Evolutionary conservation across 768 basidiomycete genomes (phyloP), one percentile per base, ranked within the genome.

Genomic region (Suillus clintonianus): DNA sequence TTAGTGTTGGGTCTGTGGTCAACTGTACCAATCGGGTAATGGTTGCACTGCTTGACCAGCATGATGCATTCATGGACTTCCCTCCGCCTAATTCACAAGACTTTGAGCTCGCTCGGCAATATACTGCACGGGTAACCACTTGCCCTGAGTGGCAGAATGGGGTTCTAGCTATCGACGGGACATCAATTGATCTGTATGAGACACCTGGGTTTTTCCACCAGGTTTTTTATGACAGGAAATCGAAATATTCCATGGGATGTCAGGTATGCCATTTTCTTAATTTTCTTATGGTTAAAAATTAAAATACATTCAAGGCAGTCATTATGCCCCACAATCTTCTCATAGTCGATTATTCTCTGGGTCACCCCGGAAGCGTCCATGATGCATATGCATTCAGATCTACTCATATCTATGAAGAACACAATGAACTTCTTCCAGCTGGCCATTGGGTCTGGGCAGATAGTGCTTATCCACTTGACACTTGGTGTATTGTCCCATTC

Each of bases 141-240:
- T 36, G 34, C 34, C 30, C 58, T 34, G 64, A 69, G 13, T 83
- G 80, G 80, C 55, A 72, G 1, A 37, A 76, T 59, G 77, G 80
- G 0, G 80, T 74, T 71, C 74, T 73, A 45, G 62, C 77, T 39
- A 76, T 77, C 36, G 79, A 82, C 68, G 80, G 81, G 2, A 80
- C 79, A 7, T 32, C 51, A 0, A 34, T 68, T 17, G 62, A 68
- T 5, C 19, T 66, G 1, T 74, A 68, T 60, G 14, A 59, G 19
- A 68, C 66, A 19, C 61, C 53, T 0, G 6, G 43, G 5, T n/a
- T 41, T 1, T 64, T 62, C 36, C 34, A 53, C 3, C 47, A 68
- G 0, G 61, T 30, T 4, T 66, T 64, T 45, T 64, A 65, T 64
- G 68, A 73, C 32, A 60, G 65, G 41, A 67, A 68, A 17, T 47